A percentile compares a stretch with the other conserved stretches of the same genome.
Evolutionary conservation across 805 yeast species (phyloP).

Genomic region (Wickerhamiella lipophila): DNA sequence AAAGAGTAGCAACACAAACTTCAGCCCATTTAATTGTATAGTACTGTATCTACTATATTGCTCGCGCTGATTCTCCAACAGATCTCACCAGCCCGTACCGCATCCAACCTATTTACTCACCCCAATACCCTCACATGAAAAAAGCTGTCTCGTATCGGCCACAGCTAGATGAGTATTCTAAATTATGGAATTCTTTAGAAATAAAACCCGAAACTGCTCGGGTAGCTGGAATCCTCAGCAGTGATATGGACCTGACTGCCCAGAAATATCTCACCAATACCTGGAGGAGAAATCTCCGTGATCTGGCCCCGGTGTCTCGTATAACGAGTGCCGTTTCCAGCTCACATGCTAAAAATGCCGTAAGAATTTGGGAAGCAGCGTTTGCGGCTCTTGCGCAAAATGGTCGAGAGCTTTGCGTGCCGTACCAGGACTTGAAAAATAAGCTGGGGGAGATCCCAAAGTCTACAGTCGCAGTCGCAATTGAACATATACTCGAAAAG

Average conservation of each 20-base stretch:
- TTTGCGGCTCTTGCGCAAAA: background rate
- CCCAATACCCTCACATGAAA: background rate
- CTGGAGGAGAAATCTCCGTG: constrained; percentile 4
- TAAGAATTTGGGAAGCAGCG: constrained; percentile 2
- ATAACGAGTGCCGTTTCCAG: background rate
- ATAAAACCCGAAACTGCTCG: constrained; percentile 3
- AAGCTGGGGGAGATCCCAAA: constrained; percentile 1
- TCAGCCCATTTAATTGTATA: too few species aligned
- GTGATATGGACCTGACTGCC: background rate
- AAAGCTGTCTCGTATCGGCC: background rate
- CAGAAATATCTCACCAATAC: constrained; percentile 1
- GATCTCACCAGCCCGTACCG: background rate
- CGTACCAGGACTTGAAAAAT: background rate
- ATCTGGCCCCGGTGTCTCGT: background rate
- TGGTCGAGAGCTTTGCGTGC: background rate
- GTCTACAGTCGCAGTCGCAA: background rate
- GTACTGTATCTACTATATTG: too few species aligned
- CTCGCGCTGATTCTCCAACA: too few species aligned
- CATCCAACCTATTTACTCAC: background rate
- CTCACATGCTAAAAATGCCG: background rate
- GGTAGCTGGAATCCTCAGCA: background rate
- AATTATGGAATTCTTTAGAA: constrained; percentile 1
- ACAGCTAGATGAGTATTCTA: constrained; percentile 2
- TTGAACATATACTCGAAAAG: background rate
- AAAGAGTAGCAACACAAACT: too few species aligned